These are phyloP conservation scores for Tetrapyrgos nigripes DNA, from an alignment of 1,284 basidiomycete species.

Conservation along the genomic window DNA sequence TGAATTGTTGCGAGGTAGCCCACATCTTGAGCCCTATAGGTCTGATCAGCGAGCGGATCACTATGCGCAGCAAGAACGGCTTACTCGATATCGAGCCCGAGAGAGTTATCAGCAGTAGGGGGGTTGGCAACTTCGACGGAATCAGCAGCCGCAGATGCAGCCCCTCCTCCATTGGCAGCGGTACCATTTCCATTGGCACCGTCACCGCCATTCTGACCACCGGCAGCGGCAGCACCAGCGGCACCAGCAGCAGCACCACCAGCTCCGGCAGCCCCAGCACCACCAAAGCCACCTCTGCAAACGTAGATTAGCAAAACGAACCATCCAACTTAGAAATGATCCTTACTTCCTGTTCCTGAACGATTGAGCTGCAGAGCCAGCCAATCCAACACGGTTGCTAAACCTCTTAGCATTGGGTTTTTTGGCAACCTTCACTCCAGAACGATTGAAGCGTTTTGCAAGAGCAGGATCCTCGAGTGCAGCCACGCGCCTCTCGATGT, in stretches of 20 bases:
- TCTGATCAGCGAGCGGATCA: not conserved
- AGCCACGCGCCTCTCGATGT: slow-evolving; percentile 61
- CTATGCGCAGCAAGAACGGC: slow-evolving; percentile 17
- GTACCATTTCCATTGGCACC: slow-evolving; percentile 17
- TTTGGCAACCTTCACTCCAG: slow-evolving; percentile 1
- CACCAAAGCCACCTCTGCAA: not conserved
- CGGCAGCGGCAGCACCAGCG: slow-evolving; percentile 4
- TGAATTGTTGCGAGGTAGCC: slow-evolving; percentile 75
- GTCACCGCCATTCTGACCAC: slow-evolving; percentile 13
- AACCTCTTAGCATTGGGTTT: slow-evolving; percentile 13
- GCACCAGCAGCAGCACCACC: slow-evolving; percentile 3
- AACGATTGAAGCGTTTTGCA: slow-evolving; percentile 32
- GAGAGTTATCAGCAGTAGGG: slow-evolving; percentile 61
- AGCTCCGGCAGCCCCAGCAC: not conserved
- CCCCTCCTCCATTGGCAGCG: slow-evolving; percentile 4
- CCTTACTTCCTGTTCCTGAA: slow-evolving; percentile 8
- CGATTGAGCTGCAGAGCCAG: slow-evolving; percentile 18
- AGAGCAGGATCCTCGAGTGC: slow-evolving; percentile 42
- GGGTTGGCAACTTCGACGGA: slow-evolving; percentile 56
- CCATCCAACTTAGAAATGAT: not conserved
- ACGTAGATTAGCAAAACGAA: not conserved
- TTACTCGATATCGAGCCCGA: slow-evolving; percentile 79
- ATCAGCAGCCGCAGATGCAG: slow-evolving; percentile 23
- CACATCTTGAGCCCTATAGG: slow-evolving; percentile 50
- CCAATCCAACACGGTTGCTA: slow-evolving; percentile 37